Conservation (phyloP, 805 yeast species). For the Suhomyces sp. region DNA sequence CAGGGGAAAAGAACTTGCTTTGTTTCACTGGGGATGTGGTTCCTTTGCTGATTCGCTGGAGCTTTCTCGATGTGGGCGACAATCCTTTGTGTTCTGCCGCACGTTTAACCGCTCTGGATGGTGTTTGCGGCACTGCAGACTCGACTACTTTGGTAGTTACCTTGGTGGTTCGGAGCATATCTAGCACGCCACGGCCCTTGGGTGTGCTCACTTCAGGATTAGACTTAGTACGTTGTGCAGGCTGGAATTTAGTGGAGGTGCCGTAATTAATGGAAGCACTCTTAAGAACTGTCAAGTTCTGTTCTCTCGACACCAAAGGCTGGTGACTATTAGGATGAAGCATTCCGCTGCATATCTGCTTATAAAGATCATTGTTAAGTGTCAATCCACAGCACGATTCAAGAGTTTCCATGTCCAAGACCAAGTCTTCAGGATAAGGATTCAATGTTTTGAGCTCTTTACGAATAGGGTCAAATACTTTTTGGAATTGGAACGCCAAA, state of each 20-base stretch:
- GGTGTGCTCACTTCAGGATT: background rate
- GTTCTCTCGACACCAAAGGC: constrained; percentile 48
- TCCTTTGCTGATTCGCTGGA: constrained; percentile 5
- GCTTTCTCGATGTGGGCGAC: constrained; percentile 12
- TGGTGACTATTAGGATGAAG: constrained; percentile 61
- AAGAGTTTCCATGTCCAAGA: constrained; percentile 39
- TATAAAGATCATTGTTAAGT: constrained; percentile 47
- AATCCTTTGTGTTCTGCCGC: background rate
- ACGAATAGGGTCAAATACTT: constrained; percentile 72
- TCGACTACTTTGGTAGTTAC: background rate
- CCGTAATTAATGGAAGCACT: constrained; percentile 9
- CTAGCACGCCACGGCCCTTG: background rate
- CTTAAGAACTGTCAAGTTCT: constrained; percentile 18
- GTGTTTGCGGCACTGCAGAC: background rate
- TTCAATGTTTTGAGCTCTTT: constrained; percentile 55
- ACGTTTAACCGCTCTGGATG: background rate
- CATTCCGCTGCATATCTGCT: constrained; percentile 58
- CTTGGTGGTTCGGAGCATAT: background rate
- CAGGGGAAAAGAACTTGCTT: constrained; percentile 11
- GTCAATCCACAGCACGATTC: constrained; percentile 47
- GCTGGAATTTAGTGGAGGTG: background rate
- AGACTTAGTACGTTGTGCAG: constrained; percentile 1
- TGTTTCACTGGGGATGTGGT: constrained; percentile 4
- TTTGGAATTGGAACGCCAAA: constrained; percentile 77
- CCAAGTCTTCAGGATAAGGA: constrained; percentile 46